Conservation (phyloP, 768 basidiomycete species). For the Lentinula lateritia region DNA sequence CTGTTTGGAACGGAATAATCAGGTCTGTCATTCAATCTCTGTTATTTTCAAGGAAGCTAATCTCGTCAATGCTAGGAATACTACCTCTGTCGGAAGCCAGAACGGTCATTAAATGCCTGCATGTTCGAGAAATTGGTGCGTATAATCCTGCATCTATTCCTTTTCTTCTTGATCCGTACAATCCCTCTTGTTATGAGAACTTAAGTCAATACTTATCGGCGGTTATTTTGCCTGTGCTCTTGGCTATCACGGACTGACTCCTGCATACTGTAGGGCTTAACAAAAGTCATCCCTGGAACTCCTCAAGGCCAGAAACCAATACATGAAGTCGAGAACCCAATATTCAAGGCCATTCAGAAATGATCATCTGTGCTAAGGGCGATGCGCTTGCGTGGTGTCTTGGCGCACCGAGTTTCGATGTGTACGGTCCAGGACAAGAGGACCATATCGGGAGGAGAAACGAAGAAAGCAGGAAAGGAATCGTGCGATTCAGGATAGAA, state of each 20-base stretch:
- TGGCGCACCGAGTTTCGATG: not conserved
- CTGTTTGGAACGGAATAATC: slow-evolving; percentile 92
- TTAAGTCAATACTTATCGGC: slow-evolving; percentile 38
- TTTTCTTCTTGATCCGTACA: too few relatives aligned
- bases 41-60: not conserved
- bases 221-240: slow-evolving; percentile 23
- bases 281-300: slow-evolving; percentile 86
- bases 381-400: not conserved
- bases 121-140: slow-evolving; percentile 94
- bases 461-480: not conserved
- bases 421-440: not conserved
- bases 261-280: slow-evolving; percentile 61
- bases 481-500: not conserved
- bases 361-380: slow-evolving; percentile 23
- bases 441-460: not conserved
- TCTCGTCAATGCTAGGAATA: slow-evolving; percentile 58
- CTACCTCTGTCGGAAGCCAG: slow-evolving; percentile 82
- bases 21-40: slow-evolving; percentile 47
- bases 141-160: slow-evolving; percentile 12
- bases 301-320: slow-evolving; percentile 77
- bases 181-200: too few relatives aligned
- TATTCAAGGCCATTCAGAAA: slow-evolving; percentile 84
- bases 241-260: not conserved
- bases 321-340: slow-evolving; percentile 83
- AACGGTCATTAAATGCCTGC: slow-evolving; percentile 85